These are phyloP conservation scores for Penicillium canariense DNA, from an alignment of 495 filamentous ascomycete species.

Conservation along the genomic window DNA sequence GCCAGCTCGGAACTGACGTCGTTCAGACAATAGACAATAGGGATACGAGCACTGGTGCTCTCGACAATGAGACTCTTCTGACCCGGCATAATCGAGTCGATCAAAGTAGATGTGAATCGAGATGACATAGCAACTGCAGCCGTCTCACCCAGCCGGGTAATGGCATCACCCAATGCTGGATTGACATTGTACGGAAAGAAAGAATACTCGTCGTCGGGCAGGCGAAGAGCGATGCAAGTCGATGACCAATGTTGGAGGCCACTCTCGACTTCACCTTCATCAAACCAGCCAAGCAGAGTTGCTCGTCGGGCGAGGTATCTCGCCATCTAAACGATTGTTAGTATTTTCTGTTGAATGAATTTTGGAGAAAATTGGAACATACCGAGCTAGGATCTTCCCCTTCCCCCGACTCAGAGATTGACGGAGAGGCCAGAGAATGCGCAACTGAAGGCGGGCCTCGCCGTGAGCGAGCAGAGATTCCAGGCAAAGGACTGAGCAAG, in stretches of 20 bases:
- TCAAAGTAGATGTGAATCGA: constrained; percentile 1
- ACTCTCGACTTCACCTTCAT: background rate
- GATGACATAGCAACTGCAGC: constrained; percentile 6
- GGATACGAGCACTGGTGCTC: constrained; percentile 7
- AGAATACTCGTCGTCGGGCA: constrained; percentile 2
- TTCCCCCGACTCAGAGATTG: constrained; percentile 1
- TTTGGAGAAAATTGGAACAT: background rate
- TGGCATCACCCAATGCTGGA: constrained; percentile 2
- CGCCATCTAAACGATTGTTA: background rate
- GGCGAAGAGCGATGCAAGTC: constrained; percentile 1
- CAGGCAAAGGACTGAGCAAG: background rate
- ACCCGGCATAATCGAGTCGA: background rate
- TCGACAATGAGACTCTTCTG: constrained; percentile 6
- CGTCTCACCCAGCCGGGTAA: constrained; percentile 2
- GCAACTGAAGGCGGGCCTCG: constrained; percentile 2
- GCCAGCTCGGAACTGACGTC: constrained; percentile 1
- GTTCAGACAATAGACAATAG: constrained; percentile 1
- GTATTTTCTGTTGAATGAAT: background rate
- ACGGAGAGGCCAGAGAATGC: constrained; percentile 1
- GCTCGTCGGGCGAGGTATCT: constrained; percentile 4
- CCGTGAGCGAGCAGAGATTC: background rate
- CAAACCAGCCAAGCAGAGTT: constrained; percentile 7
- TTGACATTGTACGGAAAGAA: constrained; percentile 11
- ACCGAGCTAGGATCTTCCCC: constrained; percentile 4
- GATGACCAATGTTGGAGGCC: background rate